These are phyloP conservation scores for Verruconis gallopava DNA, from an alignment of 2,329 filamentous ascomycete genomes.

Conservation along the genomic window DNA sequence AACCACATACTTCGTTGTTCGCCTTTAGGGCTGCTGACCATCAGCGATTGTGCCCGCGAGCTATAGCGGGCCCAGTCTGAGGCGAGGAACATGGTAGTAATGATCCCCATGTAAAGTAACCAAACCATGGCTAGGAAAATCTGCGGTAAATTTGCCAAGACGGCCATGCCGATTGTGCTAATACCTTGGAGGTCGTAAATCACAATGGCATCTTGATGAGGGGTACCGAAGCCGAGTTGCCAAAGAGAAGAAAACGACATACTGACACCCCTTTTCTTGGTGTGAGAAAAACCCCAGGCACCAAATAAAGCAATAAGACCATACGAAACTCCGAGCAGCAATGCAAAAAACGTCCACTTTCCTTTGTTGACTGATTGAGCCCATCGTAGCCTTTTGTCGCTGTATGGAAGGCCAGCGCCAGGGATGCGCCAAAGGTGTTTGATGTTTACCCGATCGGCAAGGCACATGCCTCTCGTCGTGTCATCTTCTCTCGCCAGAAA, in stretches of 20 bases:
- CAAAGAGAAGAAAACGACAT: background rate
- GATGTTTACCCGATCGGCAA: constrained; percentile 1
- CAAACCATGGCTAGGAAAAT: background rate
- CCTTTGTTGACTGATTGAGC: background rate
- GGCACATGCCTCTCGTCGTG: constrained; percentile 9
- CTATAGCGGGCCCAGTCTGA: background rate
- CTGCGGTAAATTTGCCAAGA: constrained; percentile 1
- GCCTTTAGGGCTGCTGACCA: background rate
- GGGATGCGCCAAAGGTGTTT: background rate
- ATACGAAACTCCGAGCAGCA: background rate
- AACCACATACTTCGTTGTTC: constrained; percentile 1
- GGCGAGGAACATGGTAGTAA: background rate
- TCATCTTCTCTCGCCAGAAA: constrained; percentile 10
- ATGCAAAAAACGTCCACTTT: background rate
- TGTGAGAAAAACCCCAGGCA: background rate
- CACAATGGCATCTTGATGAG: background rate
- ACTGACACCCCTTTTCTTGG: background rate
- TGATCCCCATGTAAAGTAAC: constrained; percentile 1
- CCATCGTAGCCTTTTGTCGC: background rate
- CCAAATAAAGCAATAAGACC: background rate
- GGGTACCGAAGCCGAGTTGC: background rate
- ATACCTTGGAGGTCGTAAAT: background rate
- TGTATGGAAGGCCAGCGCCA: background rate
- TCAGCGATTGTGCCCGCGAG: background rate
- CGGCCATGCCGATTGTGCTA: background rate